Base-by-base conservation (phyloP, 1,139 yeast genomes). In the Kodamaea ohmeri region DNA sequence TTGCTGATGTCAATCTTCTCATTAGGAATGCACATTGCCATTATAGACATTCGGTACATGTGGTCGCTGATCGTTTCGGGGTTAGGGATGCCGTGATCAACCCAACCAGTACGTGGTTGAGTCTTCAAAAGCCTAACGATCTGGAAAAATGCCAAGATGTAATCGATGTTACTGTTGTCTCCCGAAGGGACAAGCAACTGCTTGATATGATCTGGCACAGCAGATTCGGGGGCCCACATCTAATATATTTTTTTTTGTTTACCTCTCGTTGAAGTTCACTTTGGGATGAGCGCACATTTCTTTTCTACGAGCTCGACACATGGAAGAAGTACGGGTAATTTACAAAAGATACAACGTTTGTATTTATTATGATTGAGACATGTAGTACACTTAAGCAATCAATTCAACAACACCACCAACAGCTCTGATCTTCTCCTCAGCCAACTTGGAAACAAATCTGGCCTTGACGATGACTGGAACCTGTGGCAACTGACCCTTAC, bases 391-490 rank as follows among this genome's bases (percentile, higher is more conserved):
- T 85, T 88, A 92, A 76, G 98, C 98, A 73, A 92, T 76, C 72
- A 92, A 87, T 81, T 92, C 98, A 73, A 92, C 95, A 69, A 85
- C 98, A 85, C 99, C 99, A 80, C 99, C 99, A 68, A 84, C 99
- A 70, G 95, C 97, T 83, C 86, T 88, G 81, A 94, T 94, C 83
- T 92, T 94, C 80, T 92, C 90, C 83, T 94, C 99, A 71, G 99
- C 99, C 71, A 89, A 83, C 79, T 89, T 85, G 63, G 97, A 89
- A 63, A 94, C 98, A 71, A 84, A 92, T 84, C 99, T 90, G 63
- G 98, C 97, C 80, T 87, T 90, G 72, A 94, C 98, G 64, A 94
- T 89, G 73, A 94, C 95, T 68, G 99, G 98, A 61, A 89, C 97
- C 61, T 85, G 67, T 74, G 99, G 99, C 65, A 94, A 78, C 75